Conservation (phyloP, 2,329 filamentous ascomycete species). For the Xylaria multiplex region DNA sequence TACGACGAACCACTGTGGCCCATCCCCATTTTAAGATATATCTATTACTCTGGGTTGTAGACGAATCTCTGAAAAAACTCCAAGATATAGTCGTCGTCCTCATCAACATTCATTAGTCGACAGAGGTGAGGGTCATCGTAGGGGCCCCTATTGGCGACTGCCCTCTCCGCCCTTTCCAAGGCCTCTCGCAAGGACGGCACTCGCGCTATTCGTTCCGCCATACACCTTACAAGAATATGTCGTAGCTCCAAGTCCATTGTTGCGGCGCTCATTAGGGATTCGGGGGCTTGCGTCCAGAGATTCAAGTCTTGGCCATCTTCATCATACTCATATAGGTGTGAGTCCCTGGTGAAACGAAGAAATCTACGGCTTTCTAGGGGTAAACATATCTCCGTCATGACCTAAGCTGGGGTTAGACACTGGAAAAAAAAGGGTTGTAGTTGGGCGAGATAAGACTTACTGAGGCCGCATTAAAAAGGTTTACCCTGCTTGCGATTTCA, state of each 20-base stretch:
- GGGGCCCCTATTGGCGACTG: neutral
- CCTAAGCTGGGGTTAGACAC: slow-evolving; percentile 7
- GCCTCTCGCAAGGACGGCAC: slow-evolving; percentile 3
- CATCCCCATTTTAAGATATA: neutral
- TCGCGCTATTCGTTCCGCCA: neutral
- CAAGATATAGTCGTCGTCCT: slow-evolving; percentile 15
- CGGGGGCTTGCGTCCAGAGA: neutral
- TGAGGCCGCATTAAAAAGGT: neutral
- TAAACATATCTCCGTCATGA: neutral
- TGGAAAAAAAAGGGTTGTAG: neutral
- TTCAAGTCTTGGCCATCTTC: neutral
- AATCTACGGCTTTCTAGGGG: neutral
- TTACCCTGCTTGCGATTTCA: slow-evolving; percentile 2
- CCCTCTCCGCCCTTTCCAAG: neutral
- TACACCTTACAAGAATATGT: slow-evolving; percentile 8
- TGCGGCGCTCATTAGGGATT: neutral
- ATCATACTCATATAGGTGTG: neutral
- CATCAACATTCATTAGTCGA: neutral
- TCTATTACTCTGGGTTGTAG: neutral
- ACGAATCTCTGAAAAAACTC: slow-evolving; percentile 7
- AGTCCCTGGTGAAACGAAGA: neutral
- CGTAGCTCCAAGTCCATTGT: slow-evolving; percentile 8
- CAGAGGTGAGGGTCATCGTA: neutral
- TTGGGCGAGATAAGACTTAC: neutral
- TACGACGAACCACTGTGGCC: neutral